Base-by-base conservation (phyloP, 140 eudicot genomes). In the Stevia rebaudiana region DNA sequence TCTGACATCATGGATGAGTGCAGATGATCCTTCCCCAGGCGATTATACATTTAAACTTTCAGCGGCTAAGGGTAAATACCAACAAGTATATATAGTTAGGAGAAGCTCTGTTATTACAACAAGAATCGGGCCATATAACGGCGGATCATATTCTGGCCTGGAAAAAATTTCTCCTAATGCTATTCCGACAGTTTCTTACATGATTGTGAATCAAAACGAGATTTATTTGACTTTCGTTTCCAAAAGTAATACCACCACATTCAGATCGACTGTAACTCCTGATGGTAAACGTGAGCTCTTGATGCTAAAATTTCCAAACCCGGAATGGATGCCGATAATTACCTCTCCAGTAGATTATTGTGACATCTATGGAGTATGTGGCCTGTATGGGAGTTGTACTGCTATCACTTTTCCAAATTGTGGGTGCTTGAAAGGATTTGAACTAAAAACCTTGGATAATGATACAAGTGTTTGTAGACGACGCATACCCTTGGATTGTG, bases 21-120 rank as follows among this genome's bases (percentile, higher is more conserved):
- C 12, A 2, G 66, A 71, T 44, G 81, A 80, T 56, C 85, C 85
- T 52, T 71, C 81, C 24, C 22, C 25, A 3, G 81, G 85, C 3
- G 61, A 54, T 11, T 54, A 16, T 61, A 63, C 40, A 19, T 16
- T 39, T 30, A 53, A 72, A 37, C 12, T 40, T 40, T n/a, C n/a
- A n/a, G n/a, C n/a, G n/a, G n/a, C n/a, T n/a, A n/a, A n/a, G n/a
- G n/a, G n/a, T n/a, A n/a, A n/a, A n/a, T n/a, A n/a, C n/a, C n/a
- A n/a, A n/a, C n/a, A n/a, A n/a, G n/a, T n/a, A n/a, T n/a, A n/a
- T n/a, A n/a, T n/a, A n/a, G n/a, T n/a, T n/a, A n/a, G n/a, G n/a
- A n/a, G n/a, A n/a, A n/a, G n/a, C n/a, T n/a, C n/a, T n/a, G n/a
- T n/a, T n/a, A n/a, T n/a, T n/a, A n/a, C n/a, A n/a, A n/a, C n/a